Evolutionary conservation across 441 rosid species (phyloP).

Genomic region (Erysimum cheiri): DNA sequence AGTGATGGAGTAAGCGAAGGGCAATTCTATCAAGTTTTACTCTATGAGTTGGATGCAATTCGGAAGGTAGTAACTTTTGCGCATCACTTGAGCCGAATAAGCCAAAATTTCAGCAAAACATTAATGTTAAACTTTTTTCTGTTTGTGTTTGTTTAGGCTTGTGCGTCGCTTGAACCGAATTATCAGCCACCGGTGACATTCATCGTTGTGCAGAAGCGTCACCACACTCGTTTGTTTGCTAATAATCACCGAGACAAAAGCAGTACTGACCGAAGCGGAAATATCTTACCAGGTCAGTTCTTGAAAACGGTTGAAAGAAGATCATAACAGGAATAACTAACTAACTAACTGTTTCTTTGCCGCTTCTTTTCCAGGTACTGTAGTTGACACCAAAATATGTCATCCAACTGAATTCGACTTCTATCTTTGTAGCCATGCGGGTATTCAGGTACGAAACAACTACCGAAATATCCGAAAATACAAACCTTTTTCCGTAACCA

Average conservation of each 20-base stretch:
- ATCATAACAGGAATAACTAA: slow-evolving; percentile 6
- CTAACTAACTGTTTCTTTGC: slow-evolving; percentile 5
- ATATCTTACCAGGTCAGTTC: slow-evolving; percentile 81
- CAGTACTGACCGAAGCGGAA: slow-evolving; percentile 91
- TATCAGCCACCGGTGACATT: slow-evolving; percentile 97
- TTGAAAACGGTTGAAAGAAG: not conserved
- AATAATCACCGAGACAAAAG: slow-evolving; percentile 90
- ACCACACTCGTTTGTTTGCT: slow-evolving; percentile 91
- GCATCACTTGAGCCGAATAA: not conserved
- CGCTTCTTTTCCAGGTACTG: slow-evolving; percentile 65
- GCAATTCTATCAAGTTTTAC: slow-evolving; percentile 94
- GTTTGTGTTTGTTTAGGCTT: slow-evolving; percentile 60
- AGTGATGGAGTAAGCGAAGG: slow-evolving; percentile 99
- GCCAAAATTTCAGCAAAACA: not conserved
- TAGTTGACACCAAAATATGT: slow-evolving; percentile 90
- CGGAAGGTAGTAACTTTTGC: slow-evolving; percentile 64
- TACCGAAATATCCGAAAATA: not conserved
- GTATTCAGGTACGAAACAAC: slow-evolving; percentile 71
- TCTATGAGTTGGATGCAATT: slow-evolving; percentile 93
- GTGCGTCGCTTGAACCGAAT: slow-evolving; percentile 96
- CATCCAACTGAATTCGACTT: slow-evolving; percentile 97
- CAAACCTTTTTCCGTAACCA: not conserved
- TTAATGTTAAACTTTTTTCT: not conserved
- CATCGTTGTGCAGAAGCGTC: slow-evolving; percentile 94
- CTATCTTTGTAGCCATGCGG: slow-evolving; percentile 98